Conservation (phyloP, 2,329 filamentous ascomycete genomes). For the Paecilomyces dactylethromorphus region DNA sequence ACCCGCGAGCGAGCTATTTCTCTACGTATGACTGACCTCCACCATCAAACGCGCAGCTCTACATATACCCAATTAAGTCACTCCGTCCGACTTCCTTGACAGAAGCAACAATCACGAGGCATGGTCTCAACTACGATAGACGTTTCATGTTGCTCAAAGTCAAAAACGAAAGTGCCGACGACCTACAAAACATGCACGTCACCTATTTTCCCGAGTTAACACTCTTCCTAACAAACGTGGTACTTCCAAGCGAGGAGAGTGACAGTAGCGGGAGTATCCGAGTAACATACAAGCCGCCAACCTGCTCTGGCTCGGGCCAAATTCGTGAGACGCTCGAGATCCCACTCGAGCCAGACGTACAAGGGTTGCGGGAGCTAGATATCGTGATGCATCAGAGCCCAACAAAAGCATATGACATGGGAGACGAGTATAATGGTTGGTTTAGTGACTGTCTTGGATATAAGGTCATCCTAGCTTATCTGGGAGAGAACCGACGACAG, state of each 20-base stretch:
- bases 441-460: slow-evolving; percentile 63
- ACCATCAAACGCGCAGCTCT: slow-evolving; percentile 44
- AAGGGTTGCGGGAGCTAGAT: slow-evolving; percentile 41
- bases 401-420: slow-evolving; percentile 59
- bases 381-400: slow-evolving; percentile 56
- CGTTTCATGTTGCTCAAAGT: slow-evolving; percentile 63
- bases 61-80: slow-evolving; percentile 68
- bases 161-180: slow-evolving; percentile 16
- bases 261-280: slow-evolving; percentile 26
- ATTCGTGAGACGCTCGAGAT: slow-evolving; percentile 41
- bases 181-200: slow-evolving; percentile 55
- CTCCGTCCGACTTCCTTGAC: slow-evolving; percentile 56
- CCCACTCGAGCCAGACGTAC: slow-evolving; percentile 49
- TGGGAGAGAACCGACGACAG: slow-evolving; percentile 54
- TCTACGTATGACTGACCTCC: neutral
- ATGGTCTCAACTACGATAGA: slow-evolving; percentile 61
- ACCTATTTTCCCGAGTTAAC: slow-evolving; percentile 52
- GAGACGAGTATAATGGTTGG: slow-evolving; percentile 54
- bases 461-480: slow-evolving; percentile 55
- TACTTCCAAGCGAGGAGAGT: slow-evolving; percentile 17
- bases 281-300: slow-evolving; percentile 32
- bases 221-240: slow-evolving; percentile 57
- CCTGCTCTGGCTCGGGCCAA: slow-evolving; percentile 16
- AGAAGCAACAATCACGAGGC: slow-evolving; percentile 49
- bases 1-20: too few relatives aligned